Percentiles rank a stretch among this genome's conserved stretches.
phyloP scores from a whole-genome alignment of 192 early-diverging fungal species.

The Jimgerdemannia lactiflua region DNA sequence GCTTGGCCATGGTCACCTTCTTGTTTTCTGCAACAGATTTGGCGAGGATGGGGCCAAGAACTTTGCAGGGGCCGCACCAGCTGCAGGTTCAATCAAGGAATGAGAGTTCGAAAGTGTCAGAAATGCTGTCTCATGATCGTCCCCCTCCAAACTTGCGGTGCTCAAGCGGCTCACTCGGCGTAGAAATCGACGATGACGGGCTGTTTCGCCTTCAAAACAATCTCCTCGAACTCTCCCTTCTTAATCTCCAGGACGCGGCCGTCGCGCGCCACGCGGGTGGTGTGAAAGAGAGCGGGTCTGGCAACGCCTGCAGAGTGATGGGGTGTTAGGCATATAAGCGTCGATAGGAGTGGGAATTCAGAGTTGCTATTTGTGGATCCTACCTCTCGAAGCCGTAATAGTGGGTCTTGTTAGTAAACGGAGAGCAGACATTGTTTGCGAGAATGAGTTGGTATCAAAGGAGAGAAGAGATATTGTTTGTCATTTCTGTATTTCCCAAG shows the following conservation, averaged over 20 bases:
- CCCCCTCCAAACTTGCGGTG: background rate
- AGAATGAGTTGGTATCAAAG: background rate
- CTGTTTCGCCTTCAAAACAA: slow-evolving; percentile 55
- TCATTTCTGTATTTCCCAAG: background rate
- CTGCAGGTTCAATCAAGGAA: slow-evolving; percentile 20
- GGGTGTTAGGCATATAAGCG: too few species aligned
- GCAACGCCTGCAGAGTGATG: background rate
- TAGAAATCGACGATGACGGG: slow-evolving; percentile 84
- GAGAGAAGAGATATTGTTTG: background rate
- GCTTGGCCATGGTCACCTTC: slow-evolving; percentile 69
- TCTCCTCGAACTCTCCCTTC: background rate
- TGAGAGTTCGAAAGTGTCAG: background rate
- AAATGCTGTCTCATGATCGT: too few species aligned
- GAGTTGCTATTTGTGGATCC: too few species aligned
- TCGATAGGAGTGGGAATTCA: too few species aligned
- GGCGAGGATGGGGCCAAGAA: slow-evolving; percentile 68
- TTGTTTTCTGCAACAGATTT: slow-evolving; percentile 60
- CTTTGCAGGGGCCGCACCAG: slow-evolving; percentile 85
- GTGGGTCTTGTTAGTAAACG: background rate
- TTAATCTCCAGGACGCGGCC: background rate
- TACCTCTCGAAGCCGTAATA: background rate
- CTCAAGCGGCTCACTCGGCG: slow-evolving; percentile 50
- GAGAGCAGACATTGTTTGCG: background rate
- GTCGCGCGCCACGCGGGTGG: background rate
- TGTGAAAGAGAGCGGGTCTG: background rate